Conservation (phyloP, 768 basidiomycete genomes). For the Pholiota molesta region DNA sequence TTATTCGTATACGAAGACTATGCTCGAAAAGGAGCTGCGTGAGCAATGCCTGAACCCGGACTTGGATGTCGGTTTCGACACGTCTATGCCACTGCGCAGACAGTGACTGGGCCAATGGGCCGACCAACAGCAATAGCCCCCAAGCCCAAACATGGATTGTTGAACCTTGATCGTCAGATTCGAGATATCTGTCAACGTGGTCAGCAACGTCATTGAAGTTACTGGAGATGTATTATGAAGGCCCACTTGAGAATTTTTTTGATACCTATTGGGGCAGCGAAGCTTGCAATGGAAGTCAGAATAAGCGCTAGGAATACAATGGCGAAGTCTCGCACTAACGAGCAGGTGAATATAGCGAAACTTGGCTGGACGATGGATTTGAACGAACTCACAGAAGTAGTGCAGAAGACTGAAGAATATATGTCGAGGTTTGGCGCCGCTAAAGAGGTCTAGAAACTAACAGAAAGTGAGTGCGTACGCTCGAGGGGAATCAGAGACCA, state of each 20-base stretch:
- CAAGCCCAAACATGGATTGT: conserved; percentile 69
- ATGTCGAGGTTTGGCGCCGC: conserved; percentile 40
- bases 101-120: conserved; percentile 45
- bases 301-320: conserved; percentile 32
- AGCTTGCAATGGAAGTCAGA: conserved; percentile 30
- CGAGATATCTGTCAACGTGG: conserved; percentile 22
- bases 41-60: conserved; percentile 42
- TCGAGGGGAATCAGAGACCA: conserved; percentile 24
- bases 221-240: not conserved
- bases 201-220: not conserved
- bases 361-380: not conserved
- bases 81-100: conserved; percentile 58
- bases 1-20: conserved; percentile 62
- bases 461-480: not conserved
- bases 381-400: conserved; percentile 29
- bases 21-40: conserved; percentile 48
- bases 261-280: conserved; percentile 43
- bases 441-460: conserved; percentile 39
- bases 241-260: conserved; percentile 42
- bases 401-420: conserved; percentile 46
- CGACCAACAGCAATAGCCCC: conserved; percentile 54
- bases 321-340: conserved; percentile 32
- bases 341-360: not conserved
- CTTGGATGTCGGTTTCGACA: conserved; percentile 44
- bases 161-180: conserved; percentile 29